Evolutionary conservation across 768 basidiomycete species (phyloP).

Genomic region (Pisolithus marmoratus): DNA sequence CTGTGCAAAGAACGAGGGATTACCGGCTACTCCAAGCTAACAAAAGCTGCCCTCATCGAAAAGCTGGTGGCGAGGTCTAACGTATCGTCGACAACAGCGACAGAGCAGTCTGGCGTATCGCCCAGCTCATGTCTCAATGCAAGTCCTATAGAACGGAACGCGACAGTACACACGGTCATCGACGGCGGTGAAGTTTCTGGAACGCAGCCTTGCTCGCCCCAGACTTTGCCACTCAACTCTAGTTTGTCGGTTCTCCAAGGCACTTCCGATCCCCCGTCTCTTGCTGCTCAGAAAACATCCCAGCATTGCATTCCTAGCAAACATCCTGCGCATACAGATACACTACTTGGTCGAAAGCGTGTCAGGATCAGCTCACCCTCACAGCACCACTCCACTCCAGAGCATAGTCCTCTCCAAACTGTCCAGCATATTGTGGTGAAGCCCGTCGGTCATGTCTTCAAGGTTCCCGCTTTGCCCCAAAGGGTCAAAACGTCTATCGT

Average conservation of each 20-base stretch:
- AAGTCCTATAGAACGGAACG: too few relatives aligned
- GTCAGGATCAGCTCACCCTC: background rate
- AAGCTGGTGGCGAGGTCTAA: slow-evolving; percentile 28
- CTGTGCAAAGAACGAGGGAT: slow-evolving; percentile 62
- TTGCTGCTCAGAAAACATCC: background rate
- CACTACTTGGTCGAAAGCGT: slow-evolving; percentile 11
- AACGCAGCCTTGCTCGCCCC: too few relatives aligned
- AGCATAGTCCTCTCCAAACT: background rate
- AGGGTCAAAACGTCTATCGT: too few relatives aligned
- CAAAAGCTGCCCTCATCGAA: slow-evolving; percentile 50
- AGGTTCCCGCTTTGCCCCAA: too few relatives aligned
- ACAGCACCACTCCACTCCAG: background rate
- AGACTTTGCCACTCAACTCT: background rate
- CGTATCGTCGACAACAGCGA: background rate
- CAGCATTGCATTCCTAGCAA: slow-evolving; percentile 3
- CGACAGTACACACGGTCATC: background rate
- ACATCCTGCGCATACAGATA: slow-evolving; percentile 16
- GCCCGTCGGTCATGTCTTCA: too few relatives aligned
- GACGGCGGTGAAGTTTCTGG: too few relatives aligned
- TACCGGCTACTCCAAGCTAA: slow-evolving; percentile 62
- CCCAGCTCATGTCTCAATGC: background rate
- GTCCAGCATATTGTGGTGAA: background rate
- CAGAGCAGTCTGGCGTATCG: background rate
- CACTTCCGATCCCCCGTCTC: background rate
- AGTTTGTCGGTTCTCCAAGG: background rate